Percentiles rank a stretch among this genome's conserved stretches.
These are phyloP conservation scores for Cichorium intybus DNA, from an alignment of 140 eudicot genomes.

Conservation along the genomic window DNA sequence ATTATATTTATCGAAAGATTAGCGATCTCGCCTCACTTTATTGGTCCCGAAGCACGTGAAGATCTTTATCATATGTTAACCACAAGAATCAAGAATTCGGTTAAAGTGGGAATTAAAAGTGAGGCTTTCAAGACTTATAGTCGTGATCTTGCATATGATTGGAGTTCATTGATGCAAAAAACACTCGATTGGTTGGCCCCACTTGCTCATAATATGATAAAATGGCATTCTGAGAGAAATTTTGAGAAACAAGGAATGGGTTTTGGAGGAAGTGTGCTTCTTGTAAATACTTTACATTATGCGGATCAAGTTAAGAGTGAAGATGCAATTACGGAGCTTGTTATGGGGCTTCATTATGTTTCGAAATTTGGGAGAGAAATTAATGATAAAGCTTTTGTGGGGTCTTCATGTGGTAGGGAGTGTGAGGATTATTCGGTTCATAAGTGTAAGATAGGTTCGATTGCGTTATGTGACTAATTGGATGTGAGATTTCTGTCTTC, in stretches of 20 bases:
- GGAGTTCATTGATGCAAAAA: conserved; percentile 48
- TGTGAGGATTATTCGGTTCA: conserved; percentile 31
- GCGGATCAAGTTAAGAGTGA: conserved; percentile 72
- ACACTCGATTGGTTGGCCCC: conserved; percentile 86
- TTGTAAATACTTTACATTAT: conserved; percentile 80
- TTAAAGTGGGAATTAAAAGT: conserved; percentile 48
- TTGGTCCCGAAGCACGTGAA: conserved; percentile 77
- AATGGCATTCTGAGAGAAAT: conserved; percentile 86
- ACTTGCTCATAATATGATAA: conserved; percentile 82
- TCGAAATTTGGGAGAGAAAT: conserved; percentile 54
- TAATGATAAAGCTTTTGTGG: conserved; percentile 42
- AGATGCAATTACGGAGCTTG: conserved; percentile 70
- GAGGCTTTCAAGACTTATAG: conserved; percentile 37
- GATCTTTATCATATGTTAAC: conserved; percentile 85
- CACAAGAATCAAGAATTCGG: conserved; percentile 46
- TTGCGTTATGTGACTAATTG: conserved; percentile 7
- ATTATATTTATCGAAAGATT: conserved; percentile 71
- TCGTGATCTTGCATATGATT: conserved; percentile 58
- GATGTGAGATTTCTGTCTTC: background rate
- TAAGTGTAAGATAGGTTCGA: conserved; percentile 18
- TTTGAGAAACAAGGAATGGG: conserved; percentile 62
- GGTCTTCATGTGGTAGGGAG: conserved; percentile 34
- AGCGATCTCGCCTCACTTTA: conserved; percentile 76
- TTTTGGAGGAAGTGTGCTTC: conserved; percentile 58
- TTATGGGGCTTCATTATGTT: conserved; percentile 78